Percentiles rank a stretch among this genome's conserved stretches.
Evolutionary conservation across 176 grass and related monocot species (phyloP).

Genomic region (Phoenix dactylifera): DNA sequence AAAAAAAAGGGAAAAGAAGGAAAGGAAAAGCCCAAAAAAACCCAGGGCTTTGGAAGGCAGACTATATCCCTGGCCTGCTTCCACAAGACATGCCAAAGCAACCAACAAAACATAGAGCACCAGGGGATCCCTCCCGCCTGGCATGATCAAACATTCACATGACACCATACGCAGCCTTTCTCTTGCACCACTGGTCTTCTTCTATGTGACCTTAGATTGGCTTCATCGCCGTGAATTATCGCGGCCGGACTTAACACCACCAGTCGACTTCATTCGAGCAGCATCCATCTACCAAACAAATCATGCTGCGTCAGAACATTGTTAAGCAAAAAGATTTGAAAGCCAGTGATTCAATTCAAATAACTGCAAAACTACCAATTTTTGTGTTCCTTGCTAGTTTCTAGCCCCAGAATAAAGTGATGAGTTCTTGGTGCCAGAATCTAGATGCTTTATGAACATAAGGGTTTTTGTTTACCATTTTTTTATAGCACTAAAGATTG

Average conservation of each 20-base stretch:
- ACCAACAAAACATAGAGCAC: conserved; percentile 4
- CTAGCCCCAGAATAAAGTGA: no score
- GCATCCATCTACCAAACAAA: conserved; percentile 6
- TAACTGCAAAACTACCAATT: no score
- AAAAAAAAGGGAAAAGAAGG: conserved; percentile 10
- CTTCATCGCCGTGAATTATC: conserved; percentile 17
- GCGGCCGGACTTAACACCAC: not conserved
- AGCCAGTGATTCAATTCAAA: not conserved
- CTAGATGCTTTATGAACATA: no score
- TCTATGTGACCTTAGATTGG: conserved; percentile 14
- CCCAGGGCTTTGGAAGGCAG: conserved; percentile 52
- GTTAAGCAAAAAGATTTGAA: not conserved
- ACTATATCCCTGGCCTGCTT: conserved; percentile 37
- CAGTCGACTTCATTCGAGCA: not conserved
- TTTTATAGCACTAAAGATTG: no score
- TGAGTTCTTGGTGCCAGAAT: no score
- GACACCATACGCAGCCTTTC: conserved; percentile 27
- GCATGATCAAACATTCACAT: conserved; percentile 22
- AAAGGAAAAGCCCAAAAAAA: conserved; percentile 43
- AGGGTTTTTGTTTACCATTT: no score
- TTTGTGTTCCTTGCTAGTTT: no score
- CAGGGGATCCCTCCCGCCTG: conserved; percentile 33
- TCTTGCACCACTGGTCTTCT: conserved; percentile 2
- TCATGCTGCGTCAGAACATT: not conserved
- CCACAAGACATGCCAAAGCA: conserved; percentile 20